phyloP scores from a whole-genome alignment of 73 alveolate species.

The Paramecium octaurelia region DNA sequence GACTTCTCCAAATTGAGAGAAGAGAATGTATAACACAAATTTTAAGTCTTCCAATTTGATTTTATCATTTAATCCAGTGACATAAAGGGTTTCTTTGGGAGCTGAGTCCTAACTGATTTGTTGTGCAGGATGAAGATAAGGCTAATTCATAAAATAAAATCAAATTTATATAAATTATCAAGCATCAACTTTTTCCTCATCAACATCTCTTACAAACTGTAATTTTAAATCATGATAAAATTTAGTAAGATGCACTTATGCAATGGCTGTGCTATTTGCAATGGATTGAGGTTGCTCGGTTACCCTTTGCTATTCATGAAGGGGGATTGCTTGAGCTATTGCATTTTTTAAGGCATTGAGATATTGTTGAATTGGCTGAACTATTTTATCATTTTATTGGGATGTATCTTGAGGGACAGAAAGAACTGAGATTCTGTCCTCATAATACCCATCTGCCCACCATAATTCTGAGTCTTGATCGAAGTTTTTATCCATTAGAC shows the following conservation, averaged over 20 bases:
- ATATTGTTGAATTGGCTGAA: not conserved
- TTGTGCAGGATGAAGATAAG: not conserved
- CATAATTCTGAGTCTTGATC: conserved; percentile 25
- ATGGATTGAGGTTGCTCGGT: not conserved
- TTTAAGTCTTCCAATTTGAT: not conserved
- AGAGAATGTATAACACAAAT: not conserved
- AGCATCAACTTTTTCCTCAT: not conserved
- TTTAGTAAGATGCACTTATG: not conserved
- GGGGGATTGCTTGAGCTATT: not conserved
- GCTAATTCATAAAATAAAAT: not conserved
- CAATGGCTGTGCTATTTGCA: conserved; percentile 9
- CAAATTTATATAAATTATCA: not conserved
- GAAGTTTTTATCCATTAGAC: conserved; percentile 42
- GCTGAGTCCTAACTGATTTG: not conserved
- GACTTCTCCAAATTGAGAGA: not conserved
- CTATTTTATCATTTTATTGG: not conserved
- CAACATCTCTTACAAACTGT: not conserved
- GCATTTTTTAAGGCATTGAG: not conserved
- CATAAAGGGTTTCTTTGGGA: conserved; percentile 1
- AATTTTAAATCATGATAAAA: conserved; percentile 5
- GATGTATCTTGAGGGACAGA: not conserved
- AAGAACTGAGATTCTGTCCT: not conserved
- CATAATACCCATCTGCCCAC: conserved; percentile 2
- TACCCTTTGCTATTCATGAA: not conserved
- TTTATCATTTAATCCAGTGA: conserved; percentile 14